These are phyloP conservation scores for Candida nitratophila DNA, from an alignment of 805 yeast genomes.

Conservation along the genomic window DNA sequence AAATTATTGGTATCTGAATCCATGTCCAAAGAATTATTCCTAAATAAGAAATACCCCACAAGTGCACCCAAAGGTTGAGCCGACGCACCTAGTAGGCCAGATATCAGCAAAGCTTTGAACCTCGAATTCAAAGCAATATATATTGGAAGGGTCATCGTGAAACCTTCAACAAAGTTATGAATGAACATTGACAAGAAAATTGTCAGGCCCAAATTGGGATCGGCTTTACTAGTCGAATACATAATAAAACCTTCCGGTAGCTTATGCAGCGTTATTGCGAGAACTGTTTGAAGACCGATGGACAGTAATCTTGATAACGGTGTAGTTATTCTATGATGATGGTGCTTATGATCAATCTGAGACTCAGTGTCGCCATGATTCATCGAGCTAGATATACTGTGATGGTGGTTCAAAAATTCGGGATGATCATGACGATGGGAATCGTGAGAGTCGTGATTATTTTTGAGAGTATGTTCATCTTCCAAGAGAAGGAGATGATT, in stretches of 20 bases:
- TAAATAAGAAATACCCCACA: constrained; percentile 50
- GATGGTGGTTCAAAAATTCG: no score
- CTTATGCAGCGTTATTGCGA: constrained; percentile 85
- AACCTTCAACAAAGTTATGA: constrained; percentile 92
- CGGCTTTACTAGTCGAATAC: constrained; percentile 65
- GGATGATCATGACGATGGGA: no score
- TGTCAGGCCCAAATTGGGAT: constrained; percentile 64
- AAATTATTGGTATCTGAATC: constrained; percentile 30
- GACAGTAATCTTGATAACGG: constrained; percentile 73
- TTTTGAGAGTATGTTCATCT: not conserved
- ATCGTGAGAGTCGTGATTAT: constrained; percentile 2
- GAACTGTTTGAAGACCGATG: constrained; percentile 83
- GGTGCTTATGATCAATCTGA: constrained; percentile 28
- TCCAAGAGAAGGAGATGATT: no score
- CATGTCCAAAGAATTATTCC: constrained; percentile 27
- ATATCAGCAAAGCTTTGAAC: constrained; percentile 52
- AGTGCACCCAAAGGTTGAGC: constrained; percentile 90
- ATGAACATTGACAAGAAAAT: constrained; percentile 80
- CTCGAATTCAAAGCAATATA: constrained; percentile 67
- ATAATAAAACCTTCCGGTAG: constrained; percentile 94
- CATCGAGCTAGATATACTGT: no score
- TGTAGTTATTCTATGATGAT: constrained; percentile 75
- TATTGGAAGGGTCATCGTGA: constrained; percentile 86
- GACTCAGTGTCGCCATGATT: constrained; percentile 5
- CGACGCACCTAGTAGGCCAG: constrained; percentile 69